Evolutionary conservation across 129 eudicot genomes (phyloP).

Genomic region (Cynara cardunculus): DNA sequence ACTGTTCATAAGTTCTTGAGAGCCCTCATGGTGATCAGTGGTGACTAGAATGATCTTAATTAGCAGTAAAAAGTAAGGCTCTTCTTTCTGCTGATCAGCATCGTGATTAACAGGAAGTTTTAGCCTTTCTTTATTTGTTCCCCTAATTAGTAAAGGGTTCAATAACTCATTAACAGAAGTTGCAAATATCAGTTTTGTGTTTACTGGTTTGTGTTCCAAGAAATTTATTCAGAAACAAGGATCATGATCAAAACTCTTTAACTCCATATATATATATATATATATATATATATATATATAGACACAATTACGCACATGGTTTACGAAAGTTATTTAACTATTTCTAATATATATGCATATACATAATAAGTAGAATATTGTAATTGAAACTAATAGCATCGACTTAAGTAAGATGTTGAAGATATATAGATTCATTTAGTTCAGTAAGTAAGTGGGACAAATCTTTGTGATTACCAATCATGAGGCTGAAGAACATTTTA

Average conservation of each 20-base stretch:
- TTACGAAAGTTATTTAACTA: not conserved
- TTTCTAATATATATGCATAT: no score
- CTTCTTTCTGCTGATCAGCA: not conserved
- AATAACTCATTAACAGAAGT: not conserved
- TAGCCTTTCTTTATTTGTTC: not conserved
- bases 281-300: no score
- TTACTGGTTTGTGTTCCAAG: not conserved
- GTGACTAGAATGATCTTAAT: not conserved
- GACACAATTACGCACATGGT: not conserved
- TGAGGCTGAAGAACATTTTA: not conserved
- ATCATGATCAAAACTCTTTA: not conserved
- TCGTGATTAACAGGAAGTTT: no score
- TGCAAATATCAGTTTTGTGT: not conserved
- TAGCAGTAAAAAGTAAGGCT: not conserved
- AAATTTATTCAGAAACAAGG: not conserved
- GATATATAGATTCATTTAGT: not conserved
- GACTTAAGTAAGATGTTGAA: not conserved
- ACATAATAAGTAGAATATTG: not conserved
- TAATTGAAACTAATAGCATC: no score
- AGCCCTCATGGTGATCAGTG: not conserved
- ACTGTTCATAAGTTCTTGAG: not conserved
- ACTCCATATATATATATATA: no score
- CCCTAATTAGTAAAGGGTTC: not conserved
- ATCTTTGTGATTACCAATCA: slow-evolving; percentile 6
- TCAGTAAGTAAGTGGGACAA: not conserved